Conservation (phyloP, 75 land plant genomes). For the Sequoiadendron giganteum region DNA sequence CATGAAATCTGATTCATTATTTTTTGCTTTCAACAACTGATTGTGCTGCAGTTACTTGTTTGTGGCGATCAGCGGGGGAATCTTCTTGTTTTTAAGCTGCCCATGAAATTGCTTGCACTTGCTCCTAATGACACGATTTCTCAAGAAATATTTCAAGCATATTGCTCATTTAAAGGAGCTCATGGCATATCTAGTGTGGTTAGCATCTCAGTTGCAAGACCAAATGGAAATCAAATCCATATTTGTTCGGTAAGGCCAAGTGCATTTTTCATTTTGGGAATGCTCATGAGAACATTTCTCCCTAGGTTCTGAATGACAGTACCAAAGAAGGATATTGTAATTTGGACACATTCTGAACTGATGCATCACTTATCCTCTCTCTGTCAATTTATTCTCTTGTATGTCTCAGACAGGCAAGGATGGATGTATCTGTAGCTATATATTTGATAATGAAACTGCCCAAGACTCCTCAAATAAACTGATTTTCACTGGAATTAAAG, state of each 20-base stretch:
- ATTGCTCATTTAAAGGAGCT: conserved; percentile 84
- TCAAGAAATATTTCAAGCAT: conserved; percentile 23
- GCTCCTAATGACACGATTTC: neutral
- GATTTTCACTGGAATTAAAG: conserved; percentile 77
- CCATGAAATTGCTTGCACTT: conserved; percentile 15
- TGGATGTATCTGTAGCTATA: conserved; percentile 88
- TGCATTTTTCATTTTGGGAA: neutral
- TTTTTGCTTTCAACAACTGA: conserved; percentile 10
- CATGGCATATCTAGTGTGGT: conserved; percentile 92
- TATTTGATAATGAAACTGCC: conserved; percentile 25
- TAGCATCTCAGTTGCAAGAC: conserved; percentile 45
- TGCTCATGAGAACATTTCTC: neutral
- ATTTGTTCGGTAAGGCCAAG: conserved; percentile 64
- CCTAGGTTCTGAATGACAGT: conserved; percentile 6
- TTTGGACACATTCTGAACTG: neutral
- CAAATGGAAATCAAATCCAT: conserved; percentile 28
- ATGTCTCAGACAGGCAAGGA: conserved; percentile 86
- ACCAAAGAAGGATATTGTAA: neutral
- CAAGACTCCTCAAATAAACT: conserved; percentile 17
- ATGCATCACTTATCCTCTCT: neutral
- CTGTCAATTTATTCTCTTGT: conserved; percentile 1
- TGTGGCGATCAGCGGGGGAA: conserved; percentile 94
- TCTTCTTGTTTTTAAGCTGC: conserved; percentile 53
- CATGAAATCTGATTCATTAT: conserved; percentile 10
- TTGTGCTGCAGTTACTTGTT: conserved; percentile 51